Evolutionary conservation across 2,329 filamentous ascomycete genomes (phyloP).

Genomic region (Nemania sp.): DNA sequence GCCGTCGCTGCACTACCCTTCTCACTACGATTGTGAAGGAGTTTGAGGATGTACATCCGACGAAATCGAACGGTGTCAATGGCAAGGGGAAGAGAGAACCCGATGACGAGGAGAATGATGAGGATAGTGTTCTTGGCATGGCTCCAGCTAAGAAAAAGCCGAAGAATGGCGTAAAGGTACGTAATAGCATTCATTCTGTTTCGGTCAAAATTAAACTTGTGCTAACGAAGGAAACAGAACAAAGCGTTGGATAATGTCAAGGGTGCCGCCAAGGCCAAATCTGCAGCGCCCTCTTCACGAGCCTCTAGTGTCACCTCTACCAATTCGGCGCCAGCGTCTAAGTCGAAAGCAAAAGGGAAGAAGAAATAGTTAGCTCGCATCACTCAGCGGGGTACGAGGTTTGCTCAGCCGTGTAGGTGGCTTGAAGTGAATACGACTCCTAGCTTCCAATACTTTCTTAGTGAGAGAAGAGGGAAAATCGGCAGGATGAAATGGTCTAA

Average conservation of each 20-base stretch:
- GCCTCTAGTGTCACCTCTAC: slow-evolving; percentile 90
- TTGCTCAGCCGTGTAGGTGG: background rate
- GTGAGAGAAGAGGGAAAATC: background rate
- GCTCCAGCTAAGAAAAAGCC: slow-evolving; percentile 94
- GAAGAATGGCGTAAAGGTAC: slow-evolving; percentile 88
- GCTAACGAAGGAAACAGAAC: slow-evolving; percentile 70
- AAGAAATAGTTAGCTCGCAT: slow-evolving; percentile 58
- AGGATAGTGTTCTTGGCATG: slow-evolving; percentile 82
- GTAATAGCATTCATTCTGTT: slow-evolving; percentile 46
- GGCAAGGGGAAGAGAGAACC: slow-evolving; percentile 79
- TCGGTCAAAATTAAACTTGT: slow-evolving; percentile 1
- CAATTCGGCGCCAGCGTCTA: slow-evolving; percentile 63
- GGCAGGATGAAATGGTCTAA: slow-evolving; percentile 22
- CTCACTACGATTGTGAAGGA: slow-evolving; percentile 95
- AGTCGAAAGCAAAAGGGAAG: slow-evolving; percentile 63
- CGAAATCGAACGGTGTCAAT: slow-evolving; percentile 70
- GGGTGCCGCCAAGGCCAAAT: slow-evolving; percentile 77
- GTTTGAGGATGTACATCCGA: slow-evolving; percentile 77
- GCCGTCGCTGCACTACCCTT: slow-evolving; percentile 91
- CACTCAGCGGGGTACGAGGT: slow-evolving; percentile 9
- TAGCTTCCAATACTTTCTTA: background rate
- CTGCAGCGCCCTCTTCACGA: slow-evolving; percentile 81
- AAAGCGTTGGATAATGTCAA: slow-evolving; percentile 94
- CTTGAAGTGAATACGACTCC: background rate
- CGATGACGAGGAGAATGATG: slow-evolving; percentile 86